Percentiles rank a stretch among this genome's conserved stretches.
These are phyloP conservation scores for Hondaea fermentalgiana DNA, from an alignment of 108 stramenopile species.

Conservation along the genomic window DNA sequence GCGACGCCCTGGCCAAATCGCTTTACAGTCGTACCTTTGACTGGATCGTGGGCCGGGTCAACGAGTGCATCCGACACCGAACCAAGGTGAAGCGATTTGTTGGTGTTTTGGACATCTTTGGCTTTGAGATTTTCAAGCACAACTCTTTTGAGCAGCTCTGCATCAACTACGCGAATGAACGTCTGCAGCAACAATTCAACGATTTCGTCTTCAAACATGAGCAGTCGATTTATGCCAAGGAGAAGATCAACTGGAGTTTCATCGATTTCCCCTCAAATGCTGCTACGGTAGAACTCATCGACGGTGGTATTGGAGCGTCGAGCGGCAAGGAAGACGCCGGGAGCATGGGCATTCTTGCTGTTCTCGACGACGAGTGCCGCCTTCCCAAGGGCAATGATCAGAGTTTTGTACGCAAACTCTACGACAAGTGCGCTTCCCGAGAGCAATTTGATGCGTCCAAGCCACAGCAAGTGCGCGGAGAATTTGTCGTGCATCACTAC, in stretches of 20 bases:
- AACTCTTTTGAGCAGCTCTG: constrained; percentile 35
- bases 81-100: constrained; percentile 43
- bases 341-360: constrained; percentile 72
- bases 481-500: constrained; percentile 74
- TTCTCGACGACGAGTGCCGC: constrained; percentile 87
- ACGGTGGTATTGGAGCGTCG: constrained; percentile 37
- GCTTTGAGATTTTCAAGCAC: constrained; percentile 38
- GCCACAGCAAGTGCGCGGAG: neutral
- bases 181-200: constrained; percentile 82
- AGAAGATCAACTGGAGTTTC: constrained; percentile 44
- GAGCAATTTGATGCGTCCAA: neutral
- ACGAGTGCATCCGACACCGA: constrained; percentile 52
- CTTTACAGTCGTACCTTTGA: constrained; percentile 76
- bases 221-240: constrained; percentile 37
- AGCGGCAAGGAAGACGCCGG: constrained; percentile 63
- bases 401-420: constrained; percentile 75
- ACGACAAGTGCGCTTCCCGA: constrained; percentile 46
- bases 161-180: constrained; percentile 33
- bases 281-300: constrained; percentile 86
- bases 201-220: constrained; percentile 87
- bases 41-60: constrained; percentile 79
- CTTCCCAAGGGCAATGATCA: constrained; percentile 77
- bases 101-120: constrained; percentile 38
- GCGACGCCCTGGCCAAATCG: constrained; percentile 85
- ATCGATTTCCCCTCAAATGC: constrained; percentile 93